Conservation (phyloP, 345 rosid genomes). For the Citrus inodora region DNA sequence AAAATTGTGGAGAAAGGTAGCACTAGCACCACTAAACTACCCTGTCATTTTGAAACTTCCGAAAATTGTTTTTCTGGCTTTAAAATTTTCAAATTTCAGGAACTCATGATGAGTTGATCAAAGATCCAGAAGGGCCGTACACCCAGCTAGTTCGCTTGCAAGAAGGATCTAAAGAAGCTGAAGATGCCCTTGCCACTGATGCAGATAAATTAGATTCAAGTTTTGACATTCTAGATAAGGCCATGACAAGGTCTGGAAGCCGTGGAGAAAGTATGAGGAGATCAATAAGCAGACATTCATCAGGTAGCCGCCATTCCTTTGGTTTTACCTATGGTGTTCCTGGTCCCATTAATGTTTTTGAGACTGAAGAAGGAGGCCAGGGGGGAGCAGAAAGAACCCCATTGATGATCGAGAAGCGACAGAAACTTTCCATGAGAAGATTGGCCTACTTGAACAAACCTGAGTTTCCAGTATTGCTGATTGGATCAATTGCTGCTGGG, state of each 20-base stretch:
- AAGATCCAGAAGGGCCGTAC: slow-evolving; percentile 67
- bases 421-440: slow-evolving; percentile 51
- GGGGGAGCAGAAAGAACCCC: background rate
- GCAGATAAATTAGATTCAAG: slow-evolving; percentile 2
- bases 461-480: slow-evolving; percentile 49
- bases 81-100: slow-evolving; percentile 23
- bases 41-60: background rate
- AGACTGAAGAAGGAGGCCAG: slow-evolving; percentile 20
- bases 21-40: background rate
- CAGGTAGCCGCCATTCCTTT: slow-evolving; percentile 42
- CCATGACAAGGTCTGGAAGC: slow-evolving; percentile 26
- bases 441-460: slow-evolving; percentile 73
- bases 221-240: slow-evolving; percentile 6
- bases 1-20: slow-evolving; percentile 80
- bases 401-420: slow-evolving; percentile 20
- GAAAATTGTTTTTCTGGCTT: background rate
- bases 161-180: slow-evolving; percentile 49
- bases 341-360: slow-evolving; percentile 17
- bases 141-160: slow-evolving; percentile 74
- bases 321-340: slow-evolving; percentile 33
- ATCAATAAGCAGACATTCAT: slow-evolving; percentile 43
- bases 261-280: slow-evolving; percentile 22
- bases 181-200: slow-evolving; percentile 11
- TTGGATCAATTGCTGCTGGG: slow-evolving; percentile 61
- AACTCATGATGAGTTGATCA: slow-evolving; percentile 58